phyloP scores from a whole-genome alignment of 345 rosid species.

The Aethionema arabicum region DNA sequence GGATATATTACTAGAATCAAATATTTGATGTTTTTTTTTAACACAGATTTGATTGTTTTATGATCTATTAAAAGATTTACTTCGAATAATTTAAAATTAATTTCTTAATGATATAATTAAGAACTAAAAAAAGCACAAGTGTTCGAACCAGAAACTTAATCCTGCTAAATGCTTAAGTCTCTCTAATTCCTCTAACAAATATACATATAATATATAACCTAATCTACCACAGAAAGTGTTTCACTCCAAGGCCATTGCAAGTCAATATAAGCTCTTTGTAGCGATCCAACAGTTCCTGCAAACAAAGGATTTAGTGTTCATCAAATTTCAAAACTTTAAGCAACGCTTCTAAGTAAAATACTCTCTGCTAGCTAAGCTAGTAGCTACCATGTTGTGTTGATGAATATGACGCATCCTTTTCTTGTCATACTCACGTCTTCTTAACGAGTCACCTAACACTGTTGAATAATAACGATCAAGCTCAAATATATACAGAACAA shows the following conservation, averaged over 20 bases:
- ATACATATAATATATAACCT: slow-evolving; percentile 19
- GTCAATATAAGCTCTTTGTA: slow-evolving; percentile 92
- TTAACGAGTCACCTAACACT: slow-evolving; percentile 75
- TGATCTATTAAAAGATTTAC: no score
- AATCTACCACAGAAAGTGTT: slow-evolving; percentile 59
- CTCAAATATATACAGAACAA: no score
- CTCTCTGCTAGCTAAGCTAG: slow-evolving; percentile 43
- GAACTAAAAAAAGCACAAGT: no score
- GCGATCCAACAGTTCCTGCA: slow-evolving; percentile 80
- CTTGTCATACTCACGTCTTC: slow-evolving; percentile 72
- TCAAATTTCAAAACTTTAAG: not conserved
- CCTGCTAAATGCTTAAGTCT: not conserved
- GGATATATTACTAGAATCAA: no score
- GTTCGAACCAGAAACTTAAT: not conserved
- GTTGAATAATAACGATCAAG: slow-evolving; percentile 28
- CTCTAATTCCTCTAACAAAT: slow-evolving; percentile 17
- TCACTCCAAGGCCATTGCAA: slow-evolving; percentile 92
- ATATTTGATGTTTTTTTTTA: no score
- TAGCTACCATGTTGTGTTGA: slow-evolving; percentile 56
- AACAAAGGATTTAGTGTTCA: slow-evolving; percentile 12
- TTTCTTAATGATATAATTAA: no score
- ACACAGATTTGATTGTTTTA: no score
- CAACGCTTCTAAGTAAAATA: not conserved
- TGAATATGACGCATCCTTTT: slow-evolving; percentile 58
- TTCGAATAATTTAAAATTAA: no score